These are phyloP conservation scores for Taiozyma sp. DNA, from an alignment of 1,139 yeast species.

Conservation along the genomic window DNA sequence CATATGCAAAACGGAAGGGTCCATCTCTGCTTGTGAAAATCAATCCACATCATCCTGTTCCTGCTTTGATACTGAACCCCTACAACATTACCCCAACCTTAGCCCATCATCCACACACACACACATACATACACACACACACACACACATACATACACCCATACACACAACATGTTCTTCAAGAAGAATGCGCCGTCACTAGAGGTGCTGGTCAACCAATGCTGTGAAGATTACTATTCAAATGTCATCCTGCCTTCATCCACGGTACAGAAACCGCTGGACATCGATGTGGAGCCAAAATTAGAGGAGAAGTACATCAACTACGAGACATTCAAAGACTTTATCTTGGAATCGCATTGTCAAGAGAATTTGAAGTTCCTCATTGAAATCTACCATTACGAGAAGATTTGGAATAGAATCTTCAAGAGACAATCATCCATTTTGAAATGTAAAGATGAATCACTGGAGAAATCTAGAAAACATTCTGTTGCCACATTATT, in stretches of 20 bases:
- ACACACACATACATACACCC: no score
- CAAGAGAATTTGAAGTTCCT: conserved; percentile 43
- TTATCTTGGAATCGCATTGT: conserved; percentile 32
- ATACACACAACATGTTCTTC: background rate
- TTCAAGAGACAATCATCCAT: conserved; percentile 27
- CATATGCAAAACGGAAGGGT: background rate
- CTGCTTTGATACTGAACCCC: background rate
- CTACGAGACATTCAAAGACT: conserved; percentile 17
- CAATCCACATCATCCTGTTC: background rate
- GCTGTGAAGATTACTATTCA: conserved; percentile 22
- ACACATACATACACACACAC: no score
- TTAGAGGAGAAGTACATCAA: conserved; percentile 8
- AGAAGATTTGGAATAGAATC: conserved; percentile 29
- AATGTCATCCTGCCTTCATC: conserved; percentile 3
- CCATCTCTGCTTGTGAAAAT: background rate
- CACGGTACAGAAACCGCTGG: background rate
- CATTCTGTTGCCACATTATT: conserved; percentile 18
- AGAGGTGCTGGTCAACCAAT: conserved; percentile 22
- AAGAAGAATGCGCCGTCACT: conserved; percentile 15
- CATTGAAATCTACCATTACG: conserved; percentile 42
- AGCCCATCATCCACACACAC: background rate
- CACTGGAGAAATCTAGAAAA: conserved; percentile 11
- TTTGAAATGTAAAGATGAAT: conserved; percentile 25
- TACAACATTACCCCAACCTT: background rate
- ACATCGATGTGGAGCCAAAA: background rate